phyloP scores from a whole-genome alignment of 2,329 filamentous ascomycete genomes.

The Laburnicola sp. region DNA sequence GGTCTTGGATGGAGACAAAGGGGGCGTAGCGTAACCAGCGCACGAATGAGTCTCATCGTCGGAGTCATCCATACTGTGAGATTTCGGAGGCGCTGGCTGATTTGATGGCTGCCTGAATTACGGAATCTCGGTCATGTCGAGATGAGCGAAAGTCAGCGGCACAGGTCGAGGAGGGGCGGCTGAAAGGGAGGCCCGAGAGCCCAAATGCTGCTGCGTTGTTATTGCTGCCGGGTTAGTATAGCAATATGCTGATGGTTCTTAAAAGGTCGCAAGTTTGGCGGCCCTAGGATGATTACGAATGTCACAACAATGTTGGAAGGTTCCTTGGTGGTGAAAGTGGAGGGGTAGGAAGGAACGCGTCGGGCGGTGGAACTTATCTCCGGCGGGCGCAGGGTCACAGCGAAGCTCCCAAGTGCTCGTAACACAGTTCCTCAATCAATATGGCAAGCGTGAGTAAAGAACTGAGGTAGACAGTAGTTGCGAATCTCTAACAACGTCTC shows the following conservation, averaged over 20 bases:
- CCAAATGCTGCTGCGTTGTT: constrained; percentile 23
- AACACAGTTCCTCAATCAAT: constrained; percentile 9
- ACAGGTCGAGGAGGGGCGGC: constrained; percentile 7
- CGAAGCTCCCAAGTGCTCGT: constrained; percentile 14
- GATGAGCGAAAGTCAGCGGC: constrained; percentile 22
- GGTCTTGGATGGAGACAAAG: constrained; percentile 41
- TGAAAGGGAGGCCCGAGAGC: constrained; percentile 12
- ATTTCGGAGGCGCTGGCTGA: constrained; percentile 11
- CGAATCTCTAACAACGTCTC: constrained; percentile 25
- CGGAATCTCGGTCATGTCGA: constrained; percentile 27
- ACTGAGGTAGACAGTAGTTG: neutral
- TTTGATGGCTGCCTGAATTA: constrained; percentile 11
- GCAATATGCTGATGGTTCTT: constrained; percentile 25
- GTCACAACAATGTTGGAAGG: constrained; percentile 15
- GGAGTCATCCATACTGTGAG: constrained; percentile 27
- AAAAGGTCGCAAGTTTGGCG: constrained; percentile 22
- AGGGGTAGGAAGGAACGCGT: constrained; percentile 25
- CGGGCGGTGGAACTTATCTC: constrained; percentile 34
- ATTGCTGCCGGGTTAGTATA: constrained; percentile 42
- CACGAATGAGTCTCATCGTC: constrained; percentile 21
- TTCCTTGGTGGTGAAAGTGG: constrained; percentile 18
- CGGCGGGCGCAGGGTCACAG: constrained; percentile 23
- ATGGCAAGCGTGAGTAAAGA: constrained; percentile 48
- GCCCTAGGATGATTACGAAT: neutral
- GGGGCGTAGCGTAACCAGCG: constrained; percentile 33